These are phyloP conservation scores for Cucumis hystrix DNA, from an alignment of 306 rosid genomes.

Conservation along the genomic window DNA sequence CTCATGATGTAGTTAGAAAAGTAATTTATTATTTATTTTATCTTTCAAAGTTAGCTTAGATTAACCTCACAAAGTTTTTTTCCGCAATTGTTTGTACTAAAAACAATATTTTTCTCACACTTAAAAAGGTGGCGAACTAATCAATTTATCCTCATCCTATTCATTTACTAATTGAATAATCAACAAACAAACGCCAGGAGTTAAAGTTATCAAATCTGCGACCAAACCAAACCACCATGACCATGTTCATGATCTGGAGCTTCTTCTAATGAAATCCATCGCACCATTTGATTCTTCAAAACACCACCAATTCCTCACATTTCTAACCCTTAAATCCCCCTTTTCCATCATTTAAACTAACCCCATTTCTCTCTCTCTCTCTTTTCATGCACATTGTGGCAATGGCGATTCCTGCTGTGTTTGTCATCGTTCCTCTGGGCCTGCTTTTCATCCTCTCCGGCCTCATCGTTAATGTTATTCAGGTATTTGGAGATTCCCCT, in stretches of 20 bases:
- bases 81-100: too few relatives aligned
- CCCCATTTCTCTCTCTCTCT: not conserved
- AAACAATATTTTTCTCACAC: too few relatives aligned
- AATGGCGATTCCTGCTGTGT: constrained; percentile 67
- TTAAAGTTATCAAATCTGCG: not conserved
- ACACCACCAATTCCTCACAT: not conserved
- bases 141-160: not conserved
- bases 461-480: constrained; percentile 50
- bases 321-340: not conserved
- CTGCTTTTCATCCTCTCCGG: constrained; percentile 67
- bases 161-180: not conserved
- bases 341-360: not conserved
- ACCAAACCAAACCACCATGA: not conserved
- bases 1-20: too few relatives aligned
- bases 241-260: not conserved
- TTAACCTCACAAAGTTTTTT: too few relatives aligned
- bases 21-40: too few relatives aligned
- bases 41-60: too few relatives aligned
- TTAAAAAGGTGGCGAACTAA: not conserved
- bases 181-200: not conserved
- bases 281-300: not conserved
- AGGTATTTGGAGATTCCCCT: constrained; percentile 22
- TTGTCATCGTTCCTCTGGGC: constrained; percentile 57
- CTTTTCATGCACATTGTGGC: not conserved
- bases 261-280: not conserved